Percentiles rank a stretch among this genome's conserved stretches.
Evolutionary conservation across 2,329 filamentous ascomycete genomes (phyloP).

Genomic region (Diaporthe australafricana): DNA sequence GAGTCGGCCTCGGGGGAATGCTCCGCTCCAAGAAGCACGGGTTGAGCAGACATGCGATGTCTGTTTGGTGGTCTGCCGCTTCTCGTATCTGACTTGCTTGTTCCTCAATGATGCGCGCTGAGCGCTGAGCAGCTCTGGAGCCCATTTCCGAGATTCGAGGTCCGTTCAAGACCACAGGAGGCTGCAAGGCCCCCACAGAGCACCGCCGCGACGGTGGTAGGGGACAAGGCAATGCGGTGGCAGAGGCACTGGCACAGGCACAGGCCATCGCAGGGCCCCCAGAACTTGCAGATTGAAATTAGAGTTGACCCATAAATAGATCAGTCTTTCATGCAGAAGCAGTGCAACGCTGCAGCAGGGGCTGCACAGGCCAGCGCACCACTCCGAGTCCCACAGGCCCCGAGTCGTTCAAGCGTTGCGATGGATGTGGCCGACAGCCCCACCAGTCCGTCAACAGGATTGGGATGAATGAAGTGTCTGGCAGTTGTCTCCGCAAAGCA

Average conservation of each 20-base stretch:
- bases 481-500: slow-evolving; percentile 7
- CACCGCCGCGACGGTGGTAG: not conserved
- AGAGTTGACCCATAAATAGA: slow-evolving; percentile 37
- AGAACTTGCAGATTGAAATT: slow-evolving; percentile 35
- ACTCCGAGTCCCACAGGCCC: slow-evolving; percentile 22
- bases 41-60: not conserved
- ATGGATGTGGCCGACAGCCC: slow-evolving; percentile 3
- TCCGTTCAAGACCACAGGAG: not conserved
- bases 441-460: slow-evolving; percentile 14
- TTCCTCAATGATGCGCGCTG: not conserved
- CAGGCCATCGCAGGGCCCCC: slow-evolving; percentile 25
- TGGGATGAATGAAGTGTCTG: slow-evolving; percentile 16
- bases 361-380: slow-evolving; percentile 29
- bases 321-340: slow-evolving; percentile 33
- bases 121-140: slow-evolving; percentile 9
- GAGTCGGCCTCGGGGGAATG: not conserved
- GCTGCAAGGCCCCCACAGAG: slow-evolving; percentile 15
- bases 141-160: slow-evolving; percentile 4
- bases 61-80: not conserved
- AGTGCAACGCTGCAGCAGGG: slow-evolving; percentile 33
- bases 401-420: slow-evolving; percentile 15
- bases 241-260: slow-evolving; percentile 23
- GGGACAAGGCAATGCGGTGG: not conserved
- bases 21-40: not conserved
- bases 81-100: not conserved